Base-by-base conservation (phyloP, 2,329 filamentous ascomycete genomes). In the Fusarium ramigenum region DNA sequence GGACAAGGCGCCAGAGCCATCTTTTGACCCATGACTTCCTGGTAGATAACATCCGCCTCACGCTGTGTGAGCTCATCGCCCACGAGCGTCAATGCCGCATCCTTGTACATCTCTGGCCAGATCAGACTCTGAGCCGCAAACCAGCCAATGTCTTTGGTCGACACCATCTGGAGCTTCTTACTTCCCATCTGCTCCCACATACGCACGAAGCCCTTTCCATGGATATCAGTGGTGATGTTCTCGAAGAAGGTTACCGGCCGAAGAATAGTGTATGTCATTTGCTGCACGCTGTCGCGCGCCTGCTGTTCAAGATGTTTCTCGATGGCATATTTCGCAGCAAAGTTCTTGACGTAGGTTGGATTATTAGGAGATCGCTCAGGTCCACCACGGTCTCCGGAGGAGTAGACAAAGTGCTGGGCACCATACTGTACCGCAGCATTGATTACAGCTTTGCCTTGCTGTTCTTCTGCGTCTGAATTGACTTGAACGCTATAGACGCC, bases 161-260 rank as follows among this genome's bases (percentile, higher is more conserved):
- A 78, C 7, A 85, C 76, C 30, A 83, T 72, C 66, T 84, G 83
- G 9, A 85, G 74, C 36, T 69, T 64, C 46, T 70, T 74, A 6
- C n/a, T 52, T 4, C 65, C 69, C 9, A 75, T 61, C 25, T 70
- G 69, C 57, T 70, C 69, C 71, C 71, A 75, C 71, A 72, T 80
- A 30, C 79, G 78, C 3, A 77, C 66, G 60, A 81, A 81, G 12
- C 78, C 79, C 14, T 75, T 77, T 53, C 79, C 79, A 4, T 79
- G 68, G n/a, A 82, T 66, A 47, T 79, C 77, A 18, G 76, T 62
- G 1, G 66, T 68, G n/a, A 81, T 61, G 75, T 86, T 86, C 3
- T 91, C 89, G 78, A 89, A 86, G 79, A 91, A 92, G 0, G 86
- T 87, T 0, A 87, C 85, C 0, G 89, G 89, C 1, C 89, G 85